Evolutionary conservation across 139 green algal species (phyloP).

Genomic region (Micractinium conductrix): DNA sequence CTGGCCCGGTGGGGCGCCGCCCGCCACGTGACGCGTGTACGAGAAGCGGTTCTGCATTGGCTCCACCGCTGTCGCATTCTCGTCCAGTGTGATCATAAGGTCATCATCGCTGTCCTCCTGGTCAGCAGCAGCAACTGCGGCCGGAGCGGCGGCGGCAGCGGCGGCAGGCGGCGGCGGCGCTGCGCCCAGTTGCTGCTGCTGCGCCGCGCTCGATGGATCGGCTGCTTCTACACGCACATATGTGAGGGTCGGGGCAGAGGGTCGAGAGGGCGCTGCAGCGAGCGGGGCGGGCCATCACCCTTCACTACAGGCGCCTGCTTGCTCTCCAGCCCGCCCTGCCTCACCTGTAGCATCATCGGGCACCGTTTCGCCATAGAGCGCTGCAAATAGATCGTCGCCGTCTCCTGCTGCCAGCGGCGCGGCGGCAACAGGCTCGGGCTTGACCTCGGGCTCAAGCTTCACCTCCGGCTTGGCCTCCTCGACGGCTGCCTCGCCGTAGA

Average conservation of each 20-base stretch:
- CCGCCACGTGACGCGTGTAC: background rate
- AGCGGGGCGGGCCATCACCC: background rate
- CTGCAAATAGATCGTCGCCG: constrained; percentile 39
- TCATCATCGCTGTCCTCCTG: constrained; percentile 44
- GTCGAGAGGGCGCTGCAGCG: background rate
- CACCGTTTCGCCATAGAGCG: constrained; percentile 41
- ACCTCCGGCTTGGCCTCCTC: too few species aligned
- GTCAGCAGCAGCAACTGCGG: background rate
- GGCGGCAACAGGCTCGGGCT: background rate
- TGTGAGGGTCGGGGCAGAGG: background rate
- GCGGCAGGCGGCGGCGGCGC: background rate
- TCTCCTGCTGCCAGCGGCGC: background rate
- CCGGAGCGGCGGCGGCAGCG: background rate
- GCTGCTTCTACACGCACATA: background rate
- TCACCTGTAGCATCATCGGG: background rate
- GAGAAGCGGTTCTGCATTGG: constrained; percentile 33
- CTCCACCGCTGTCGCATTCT: constrained; percentile 47
- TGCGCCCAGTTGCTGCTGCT: background rate
- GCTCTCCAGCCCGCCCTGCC: background rate
- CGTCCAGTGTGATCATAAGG: constrained; percentile 51
- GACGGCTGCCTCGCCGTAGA: background rate
- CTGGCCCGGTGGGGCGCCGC: constrained; percentile 4
- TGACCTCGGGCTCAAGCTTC: background rate
- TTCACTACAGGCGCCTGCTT: too few species aligned
- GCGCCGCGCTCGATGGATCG: background rate